Base-by-base conservation (phyloP, 306 rosid species). In the Trifolium dubium region DNA sequence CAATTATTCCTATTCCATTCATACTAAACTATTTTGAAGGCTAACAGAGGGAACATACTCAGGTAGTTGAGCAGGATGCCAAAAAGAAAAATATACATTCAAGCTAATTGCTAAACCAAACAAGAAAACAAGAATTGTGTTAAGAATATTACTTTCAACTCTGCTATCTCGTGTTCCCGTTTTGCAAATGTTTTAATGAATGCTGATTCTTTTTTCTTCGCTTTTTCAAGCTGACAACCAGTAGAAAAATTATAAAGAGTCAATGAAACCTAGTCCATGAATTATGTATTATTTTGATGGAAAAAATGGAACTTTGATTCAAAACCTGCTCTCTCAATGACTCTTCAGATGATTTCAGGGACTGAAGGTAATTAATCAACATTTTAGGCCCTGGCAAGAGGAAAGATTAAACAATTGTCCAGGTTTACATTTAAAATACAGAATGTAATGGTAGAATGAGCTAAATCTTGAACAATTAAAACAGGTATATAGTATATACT, bases 181-280 rank as follows among this genome's bases (percentile, higher is more conserved):
- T 91, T 93, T 17, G 98, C 96, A 84, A 91, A 91, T 35, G 98
- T 91, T 64, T 91, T 92, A 61, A 93, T 88, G 79, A 91, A 93
- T 5, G 97, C 93, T 41, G 97, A 93, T 84, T 93, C 98, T 86
- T 93, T 93, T 84, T 89, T 93, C 88, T 89, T 91, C 7, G 96
- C 91, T 69, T 91, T 93, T 74, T 89, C 98, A 81, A 93, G 88
- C 98, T 93, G 82, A 74, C n/a, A 77, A 80, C 85, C 86, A 66
- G 81, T 77, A 78, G 29, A 12, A 66, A 75, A 49, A 17, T n/a
- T 43, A 39, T 28, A 77, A 18, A 19, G 35, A 46, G 51, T 74
- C 49, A 62, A 72, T 19, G 59, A 75, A 65, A 80, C 70, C 34
- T n/a, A 31, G 30, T 18, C 59, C 55, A 64, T 41, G n/a, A 67